A percentile compares a stretch with the other conserved stretches of the same genome.
Conservation (phyloP, 345 rosid genomes). For the Angophora floribunda region DNA sequence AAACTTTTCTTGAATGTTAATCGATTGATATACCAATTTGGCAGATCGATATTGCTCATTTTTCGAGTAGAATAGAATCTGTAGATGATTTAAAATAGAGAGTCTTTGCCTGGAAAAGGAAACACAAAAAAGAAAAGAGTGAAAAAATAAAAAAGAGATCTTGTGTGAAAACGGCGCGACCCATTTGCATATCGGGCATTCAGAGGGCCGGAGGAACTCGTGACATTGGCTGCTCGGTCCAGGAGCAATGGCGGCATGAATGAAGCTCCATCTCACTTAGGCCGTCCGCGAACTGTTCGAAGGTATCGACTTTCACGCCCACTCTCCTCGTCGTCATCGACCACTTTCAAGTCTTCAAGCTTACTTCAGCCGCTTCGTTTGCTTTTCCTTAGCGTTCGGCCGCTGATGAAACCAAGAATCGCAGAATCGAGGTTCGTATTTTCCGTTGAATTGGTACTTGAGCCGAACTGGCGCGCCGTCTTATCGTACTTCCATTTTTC, state of each 20-base stretch:
- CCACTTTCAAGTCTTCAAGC: background rate
- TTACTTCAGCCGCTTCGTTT: background rate
- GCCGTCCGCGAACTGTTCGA: background rate
- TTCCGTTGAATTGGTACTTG: background rate
- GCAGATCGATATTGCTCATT: background rate
- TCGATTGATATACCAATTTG: fast-evolving
- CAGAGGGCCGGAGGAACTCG: background rate
- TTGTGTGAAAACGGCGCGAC: background rate
- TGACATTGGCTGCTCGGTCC: background rate
- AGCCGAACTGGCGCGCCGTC: background rate
- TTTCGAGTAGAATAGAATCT: background rate
- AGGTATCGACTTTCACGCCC: background rate
- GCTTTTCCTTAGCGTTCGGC: background rate
- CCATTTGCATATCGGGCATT: background rate
- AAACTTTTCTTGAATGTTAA: background rate
- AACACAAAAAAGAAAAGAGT: background rate
- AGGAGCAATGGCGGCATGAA: background rate
- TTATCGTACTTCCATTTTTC: background rate
- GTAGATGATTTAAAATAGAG: background rate
- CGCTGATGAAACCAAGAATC: background rate
- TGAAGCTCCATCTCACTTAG: background rate
- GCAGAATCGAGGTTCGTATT: background rate
- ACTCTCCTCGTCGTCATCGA: background rate
- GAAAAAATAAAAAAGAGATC: background rate
- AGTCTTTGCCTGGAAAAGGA: background rate